Percentiles rank a stretch among this genome's conserved stretches.
These are phyloP conservation scores for Saitozyma podzolica DNA, from an alignment of 768 basidiomycete species.

Conservation along the genomic window DNA sequence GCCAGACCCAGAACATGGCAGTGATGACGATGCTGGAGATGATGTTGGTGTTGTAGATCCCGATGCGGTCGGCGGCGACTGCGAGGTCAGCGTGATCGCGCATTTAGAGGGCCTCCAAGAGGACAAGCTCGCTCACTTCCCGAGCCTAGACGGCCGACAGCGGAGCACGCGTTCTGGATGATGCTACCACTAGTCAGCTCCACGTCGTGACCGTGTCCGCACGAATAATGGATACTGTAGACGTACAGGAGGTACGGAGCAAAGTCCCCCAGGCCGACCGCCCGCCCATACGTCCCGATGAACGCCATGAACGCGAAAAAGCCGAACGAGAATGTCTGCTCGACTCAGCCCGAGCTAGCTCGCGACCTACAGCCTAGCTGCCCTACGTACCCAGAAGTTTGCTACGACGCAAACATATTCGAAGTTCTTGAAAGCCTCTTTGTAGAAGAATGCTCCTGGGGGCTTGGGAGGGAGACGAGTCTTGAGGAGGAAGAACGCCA, in stretches of 20 bases:
- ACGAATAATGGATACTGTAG: neutral
- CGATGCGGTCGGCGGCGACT: slow-evolving; percentile 17
- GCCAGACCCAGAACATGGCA: slow-evolving; percentile 17
- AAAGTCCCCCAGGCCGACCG: slow-evolving; percentile 11
- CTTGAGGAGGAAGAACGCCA: slow-evolving; percentile 21
- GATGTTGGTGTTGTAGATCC: slow-evolving; percentile 20
- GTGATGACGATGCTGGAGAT: slow-evolving; percentile 14
- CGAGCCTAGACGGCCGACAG: slow-evolving; percentile 4
- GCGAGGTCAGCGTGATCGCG: neutral
- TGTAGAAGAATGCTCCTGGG: slow-evolving; percentile 25
- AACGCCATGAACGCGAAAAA: slow-evolving; percentile 25
- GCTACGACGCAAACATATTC: slow-evolving; percentile 17
- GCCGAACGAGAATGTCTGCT: slow-evolving; percentile 20
- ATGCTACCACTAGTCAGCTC: slow-evolving; percentile 7
- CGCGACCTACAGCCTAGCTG: neutral
- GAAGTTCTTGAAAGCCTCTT: slow-evolving; percentile 20
- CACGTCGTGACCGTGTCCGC: neutral
- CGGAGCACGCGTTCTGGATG: slow-evolving; percentile 8
- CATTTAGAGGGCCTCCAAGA: neutral
- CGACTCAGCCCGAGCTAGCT: neutral
- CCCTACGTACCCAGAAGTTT: slow-evolving; percentile 16
- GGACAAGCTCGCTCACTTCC: neutral
- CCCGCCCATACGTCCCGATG: slow-evolving; percentile 29
- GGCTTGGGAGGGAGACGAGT: slow-evolving; percentile 37
- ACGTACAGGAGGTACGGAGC: slow-evolving; percentile 32